Percentiles rank a stretch among this genome's conserved stretches.
Evolutionary conservation across 1,139 yeast species (phyloP).

Genomic region (Candida neerlandica): DNA sequence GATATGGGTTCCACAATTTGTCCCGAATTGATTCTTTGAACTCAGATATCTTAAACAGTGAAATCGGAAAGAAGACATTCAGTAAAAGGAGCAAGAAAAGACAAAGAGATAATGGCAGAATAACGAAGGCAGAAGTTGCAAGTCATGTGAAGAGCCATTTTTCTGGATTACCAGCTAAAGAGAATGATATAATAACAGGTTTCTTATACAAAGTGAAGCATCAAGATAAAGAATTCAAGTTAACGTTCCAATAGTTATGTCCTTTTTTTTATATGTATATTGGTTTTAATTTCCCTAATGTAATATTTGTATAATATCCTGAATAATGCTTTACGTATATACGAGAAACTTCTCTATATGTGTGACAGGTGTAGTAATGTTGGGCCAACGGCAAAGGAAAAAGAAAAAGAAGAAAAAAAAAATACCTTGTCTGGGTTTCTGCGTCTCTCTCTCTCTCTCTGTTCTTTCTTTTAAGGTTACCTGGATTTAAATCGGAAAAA

Average conservation of each 20-base stretch:
- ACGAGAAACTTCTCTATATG: neutral
- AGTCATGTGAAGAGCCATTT: constrained; percentile 64
- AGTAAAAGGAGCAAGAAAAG: constrained; percentile 35
- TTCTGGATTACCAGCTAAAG: constrained; percentile 60
- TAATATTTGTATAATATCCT: constrained; percentile 1
- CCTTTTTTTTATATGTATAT: neutral
- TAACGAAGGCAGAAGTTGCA: constrained; percentile 58
- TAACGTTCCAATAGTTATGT: constrained; percentile 25
- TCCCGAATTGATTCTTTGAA: constrained; percentile 58
- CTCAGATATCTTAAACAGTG: constrained; percentile 62
- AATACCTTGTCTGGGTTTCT: neutral
- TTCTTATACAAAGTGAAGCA: constrained; percentile 76
- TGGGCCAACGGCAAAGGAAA: constrained; percentile 1
- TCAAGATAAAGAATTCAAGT: constrained; percentile 54
- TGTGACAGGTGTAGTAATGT: neutral
- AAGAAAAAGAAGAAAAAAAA: neutral
- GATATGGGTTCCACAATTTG: constrained; percentile 46
- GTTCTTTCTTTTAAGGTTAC: neutral
- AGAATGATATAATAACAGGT: constrained; percentile 76
- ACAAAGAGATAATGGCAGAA: constrained; percentile 27
- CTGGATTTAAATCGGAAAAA: neutral
- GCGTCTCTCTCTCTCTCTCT: neutral
- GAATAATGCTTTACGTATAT: neutral
- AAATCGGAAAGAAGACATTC: constrained; percentile 65
- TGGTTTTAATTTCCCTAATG: neutral